These are phyloP conservation scores for Venturia oleaginea DNA, from an alignment of 2,329 filamentous ascomycete genomes.

Conservation along the genomic window DNA sequence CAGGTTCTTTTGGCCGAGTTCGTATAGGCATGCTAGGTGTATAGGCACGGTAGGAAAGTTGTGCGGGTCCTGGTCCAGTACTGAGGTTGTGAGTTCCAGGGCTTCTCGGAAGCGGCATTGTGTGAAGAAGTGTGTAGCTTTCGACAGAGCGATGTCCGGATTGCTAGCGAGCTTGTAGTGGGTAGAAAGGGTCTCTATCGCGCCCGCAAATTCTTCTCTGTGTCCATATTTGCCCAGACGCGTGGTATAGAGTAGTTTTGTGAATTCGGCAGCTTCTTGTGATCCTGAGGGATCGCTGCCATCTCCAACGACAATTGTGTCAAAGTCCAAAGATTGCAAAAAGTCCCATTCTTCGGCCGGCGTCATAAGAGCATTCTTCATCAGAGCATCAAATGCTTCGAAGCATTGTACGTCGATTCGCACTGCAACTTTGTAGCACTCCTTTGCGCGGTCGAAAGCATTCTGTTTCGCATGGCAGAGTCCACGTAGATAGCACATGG, in stretches of 20 bases:
- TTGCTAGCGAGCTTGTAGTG: conserved; percentile 85
- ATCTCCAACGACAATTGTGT: conserved; percentile 56
- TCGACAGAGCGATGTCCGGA: conserved; percentile 80
- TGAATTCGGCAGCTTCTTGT: conserved; percentile 87
- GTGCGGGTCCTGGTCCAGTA: conserved; percentile 76
- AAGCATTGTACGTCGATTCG: conserved; percentile 97
- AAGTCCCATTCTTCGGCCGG: conserved; percentile 87
- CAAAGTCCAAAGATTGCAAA: conserved; percentile 81
- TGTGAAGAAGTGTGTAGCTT: conserved; percentile 85
- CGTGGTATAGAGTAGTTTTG: conserved; percentile 92
- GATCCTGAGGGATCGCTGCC: conserved; percentile 48
- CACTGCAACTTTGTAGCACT: conserved; percentile 97
- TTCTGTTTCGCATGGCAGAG: conserved; percentile 96
- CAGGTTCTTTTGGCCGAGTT: conserved; percentile 76
- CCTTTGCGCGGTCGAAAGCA: conserved; percentile 91
- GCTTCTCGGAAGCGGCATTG: conserved; percentile 90
- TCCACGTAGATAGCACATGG: conserved; percentile 92
- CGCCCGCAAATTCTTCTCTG: conserved; percentile 69
- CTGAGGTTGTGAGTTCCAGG: conserved; percentile 70
- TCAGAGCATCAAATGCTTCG: conserved; percentile 94
- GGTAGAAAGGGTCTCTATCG: conserved; percentile 82
- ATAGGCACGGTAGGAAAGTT: conserved; percentile 84
- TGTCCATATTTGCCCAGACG: conserved; percentile 92
- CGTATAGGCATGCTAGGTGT: conserved; percentile 83
- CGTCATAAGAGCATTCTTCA: conserved; percentile 88